Base-by-base conservation (phyloP, 108 stramenopile species). In the Schizochytrium sp. region DNA sequence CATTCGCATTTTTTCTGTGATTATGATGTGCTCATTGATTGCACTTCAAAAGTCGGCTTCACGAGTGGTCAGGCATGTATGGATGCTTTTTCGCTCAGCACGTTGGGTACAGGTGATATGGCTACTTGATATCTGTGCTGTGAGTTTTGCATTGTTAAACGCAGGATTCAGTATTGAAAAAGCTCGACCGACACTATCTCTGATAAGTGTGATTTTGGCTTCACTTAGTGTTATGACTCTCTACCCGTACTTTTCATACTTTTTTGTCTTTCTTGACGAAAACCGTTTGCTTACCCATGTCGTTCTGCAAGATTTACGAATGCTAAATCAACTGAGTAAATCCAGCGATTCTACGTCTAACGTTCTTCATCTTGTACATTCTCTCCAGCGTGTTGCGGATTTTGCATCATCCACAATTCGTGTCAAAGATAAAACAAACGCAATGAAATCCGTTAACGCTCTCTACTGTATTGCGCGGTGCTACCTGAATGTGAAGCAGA, bases 161-260 rank as follows among this genome's bases (percentile, higher is more conserved):
- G 40, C 76, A 13, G 50, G 53, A 10, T 50, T 55, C 8, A 38
- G 28, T 8, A 5, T 55, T 5, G 47, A 49, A 53, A 50, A 13
- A 38, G 5, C 47, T n/a, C 76, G 76, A 38, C 76, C 76, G 15
- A 55, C 15, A 5, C 45, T 50, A 0, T 17, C 76, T 1, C 15
- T 83, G 8, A 40, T 50, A 0, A 83, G 50, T 40, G 17, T 83
- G 0, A 1, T 83, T n/a, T 53, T 83, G 47, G 47, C 76, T 7
- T 83, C 76, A 53, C 28, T 83, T 13, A 55, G 76, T 53, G 55
- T 83, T 2, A 55, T 83, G 76, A 83, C 76, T 0, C 76, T 83
- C 15, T 83, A 83, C 28, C 76, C 76, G 3, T 83, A 83, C 76
- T 83, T 83, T 55, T 83, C 76, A 46, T 83, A 83, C 47, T 83